Evolutionary conservation across 306 rosid genomes (phyloP), one percentile per base, ranked within the genome.

Genomic region (Vigna radiata): DNA sequence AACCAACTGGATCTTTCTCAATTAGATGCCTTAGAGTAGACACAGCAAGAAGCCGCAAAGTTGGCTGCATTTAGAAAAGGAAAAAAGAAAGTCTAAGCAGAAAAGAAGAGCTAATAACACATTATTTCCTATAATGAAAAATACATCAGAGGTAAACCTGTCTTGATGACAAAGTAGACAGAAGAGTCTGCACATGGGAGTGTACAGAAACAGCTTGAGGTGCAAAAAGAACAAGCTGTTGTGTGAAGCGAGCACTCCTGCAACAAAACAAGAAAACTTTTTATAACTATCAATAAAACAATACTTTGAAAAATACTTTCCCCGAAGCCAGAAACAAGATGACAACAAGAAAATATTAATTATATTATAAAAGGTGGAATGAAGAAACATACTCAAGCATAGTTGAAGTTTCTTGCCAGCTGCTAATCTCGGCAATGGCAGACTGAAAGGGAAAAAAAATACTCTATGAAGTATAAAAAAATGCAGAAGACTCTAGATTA

Each of bases 131-230:
- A 66, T 59, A 12, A 70, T 33, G 79, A 69, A 72, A 61, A 83
- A 49, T 49, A 65, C 29, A 25, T 23, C 54, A 61, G 61, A 66
- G 41, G 33, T 15, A 75, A 82, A 94, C 98, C 97, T 94, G 98
- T 85, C 82, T 74, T 64, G 88, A 85, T 63, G 86, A 85, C 82
- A 82, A 64, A 33, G 86, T 74, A 50, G 88, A 82, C 54, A 85
- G 88, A 56, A 85, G 86, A 82, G 86, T 78, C 61, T 85, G 88
- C 64, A 82, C 88, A 85, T 82, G 86, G 41, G 88, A 85, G 84
- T 89, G 98, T 77, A 95, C 96, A 50, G 98, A 90, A 75, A 92
- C 98, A 78, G 98, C 98, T 89, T 88, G 94, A 3, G 98, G 97
- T 49, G 98, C 97, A 88, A 95, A 95, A 84, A 95, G 87, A 82